Evolutionary conservation across 495 filamentous ascomycete genomes (phyloP), one percentile per base, ranked within the genome.

Genomic region (Aspergillus haitiensis): DNA sequence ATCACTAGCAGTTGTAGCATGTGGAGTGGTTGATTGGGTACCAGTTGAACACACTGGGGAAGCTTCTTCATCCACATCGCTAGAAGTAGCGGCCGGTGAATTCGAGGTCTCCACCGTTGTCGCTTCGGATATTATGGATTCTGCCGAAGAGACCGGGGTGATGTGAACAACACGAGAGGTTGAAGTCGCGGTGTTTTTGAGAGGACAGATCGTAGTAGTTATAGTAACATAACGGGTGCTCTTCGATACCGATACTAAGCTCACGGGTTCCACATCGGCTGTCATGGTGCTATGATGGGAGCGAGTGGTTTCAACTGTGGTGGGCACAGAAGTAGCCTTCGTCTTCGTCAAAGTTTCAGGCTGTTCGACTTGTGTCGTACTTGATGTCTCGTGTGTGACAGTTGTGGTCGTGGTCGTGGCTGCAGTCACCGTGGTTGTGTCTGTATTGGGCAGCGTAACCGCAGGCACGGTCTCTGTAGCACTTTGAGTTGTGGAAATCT

Each of bases 181-280:
- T 6, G 58, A 53, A 15, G 42, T 18, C 10, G 51, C 27, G 9
- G 32, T 21, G 5, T 46, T n/a, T 32, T 54, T 56, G 46, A 40
- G 16, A n/a, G 53, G 42, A 33, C 60, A 61, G 8, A 63, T 18
- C 3, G 56, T 63, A 6, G 66, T 65, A 8, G 66, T 63, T 5
- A 42, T 1, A 16, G 65, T 67, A 31, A 66, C 58, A 48, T 55
- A 66, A 32, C 48, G 56, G 21, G 61, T 64, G 32, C 46, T 55
- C 52, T 55, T 48, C 32, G 61, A 57, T 1, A 45, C 40, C 32
- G 58, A 16, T 33, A n/a, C 16, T 18, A 58, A 45, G 35, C 31
- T 39, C 27, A 58, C 46, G 15, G 45, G 37, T 39, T 52, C 18
- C 16, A 46, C 42, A 46, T 48, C n/a, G 13, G 50, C 44, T 31